Evolutionary conservation across 306 rosid genomes (phyloP).

Genomic region (Inga laurina): DNA sequence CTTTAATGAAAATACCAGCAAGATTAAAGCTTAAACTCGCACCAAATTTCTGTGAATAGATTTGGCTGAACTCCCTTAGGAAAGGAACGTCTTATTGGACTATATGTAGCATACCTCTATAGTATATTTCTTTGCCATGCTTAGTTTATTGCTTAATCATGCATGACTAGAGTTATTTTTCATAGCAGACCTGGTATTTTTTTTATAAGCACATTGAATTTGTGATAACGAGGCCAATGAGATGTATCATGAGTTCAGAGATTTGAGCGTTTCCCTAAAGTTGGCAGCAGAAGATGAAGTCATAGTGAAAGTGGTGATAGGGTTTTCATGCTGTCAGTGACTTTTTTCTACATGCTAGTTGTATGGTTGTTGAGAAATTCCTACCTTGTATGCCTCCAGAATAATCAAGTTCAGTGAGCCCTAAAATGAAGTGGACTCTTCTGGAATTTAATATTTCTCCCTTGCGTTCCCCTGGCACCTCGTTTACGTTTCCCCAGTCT

Average conservation of each 20-base stretch:
- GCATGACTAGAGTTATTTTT: neutral
- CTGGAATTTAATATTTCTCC: neutral
- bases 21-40: neutral
- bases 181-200: neutral
- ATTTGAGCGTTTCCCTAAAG: neutral
- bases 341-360: neutral
- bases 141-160: neutral
- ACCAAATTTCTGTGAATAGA: neutral
- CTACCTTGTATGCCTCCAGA: neutral
- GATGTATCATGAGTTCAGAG: neutral
- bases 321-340: neutral
- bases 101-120: neutral
- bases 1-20: neutral
- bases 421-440: neutral
- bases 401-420: neutral
- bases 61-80: neutral
- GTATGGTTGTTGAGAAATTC: neutral
- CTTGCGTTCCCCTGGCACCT: neutral
- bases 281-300: neutral
- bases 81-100: neutral
- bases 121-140: neutral
- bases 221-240: neutral
- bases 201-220: neutral
- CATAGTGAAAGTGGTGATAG: neutral
- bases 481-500: neutral